phyloP scores from a whole-genome alignment of 2,329 filamentous ascomycete species.

The Fusarium sp. region DNA sequence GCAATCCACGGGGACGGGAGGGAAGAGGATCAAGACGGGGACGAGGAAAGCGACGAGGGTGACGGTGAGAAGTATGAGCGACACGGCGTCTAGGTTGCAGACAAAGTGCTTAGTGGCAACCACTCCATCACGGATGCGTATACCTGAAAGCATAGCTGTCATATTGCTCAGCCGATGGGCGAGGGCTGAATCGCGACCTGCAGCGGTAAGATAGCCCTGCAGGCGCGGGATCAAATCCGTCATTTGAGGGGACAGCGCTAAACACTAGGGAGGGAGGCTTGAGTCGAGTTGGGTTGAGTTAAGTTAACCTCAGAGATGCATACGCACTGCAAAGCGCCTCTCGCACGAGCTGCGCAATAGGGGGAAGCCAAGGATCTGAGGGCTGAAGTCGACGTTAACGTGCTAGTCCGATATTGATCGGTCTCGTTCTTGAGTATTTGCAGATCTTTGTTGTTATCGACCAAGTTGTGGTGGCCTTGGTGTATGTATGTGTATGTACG shows the following conservation, averaged over 20 bases:
- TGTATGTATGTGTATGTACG: background rate
- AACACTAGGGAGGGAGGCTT: background rate
- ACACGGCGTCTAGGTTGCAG: constrained; percentile 44
- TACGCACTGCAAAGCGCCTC: background rate
- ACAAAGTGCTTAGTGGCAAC: constrained; percentile 33
- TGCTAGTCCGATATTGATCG: constrained; percentile 1
- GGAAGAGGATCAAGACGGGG: constrained; percentile 65
- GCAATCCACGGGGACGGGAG: constrained; percentile 62
- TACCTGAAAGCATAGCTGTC: constrained; percentile 33
- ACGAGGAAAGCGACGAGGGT: constrained; percentile 63
- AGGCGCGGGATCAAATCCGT: constrained; percentile 25
- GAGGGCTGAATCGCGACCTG: constrained; percentile 27
- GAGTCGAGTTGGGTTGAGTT: background rate
- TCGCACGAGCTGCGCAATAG: constrained; percentile 8
- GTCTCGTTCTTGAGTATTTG: background rate
- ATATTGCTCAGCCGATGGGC: constrained; percentile 32
- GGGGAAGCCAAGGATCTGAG: background rate
- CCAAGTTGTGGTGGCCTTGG: background rate
- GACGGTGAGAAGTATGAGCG: constrained; percentile 54
- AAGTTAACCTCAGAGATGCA: constrained; percentile 15
- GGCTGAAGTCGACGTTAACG: background rate
- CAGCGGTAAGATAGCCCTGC: constrained; percentile 28
- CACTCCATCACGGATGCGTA: constrained; percentile 17
- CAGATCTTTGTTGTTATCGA: background rate
- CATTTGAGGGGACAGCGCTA: background rate